Conservation (phyloP, 2,329 filamentous ascomycete species). For the Fusarium multiceps region DNA sequence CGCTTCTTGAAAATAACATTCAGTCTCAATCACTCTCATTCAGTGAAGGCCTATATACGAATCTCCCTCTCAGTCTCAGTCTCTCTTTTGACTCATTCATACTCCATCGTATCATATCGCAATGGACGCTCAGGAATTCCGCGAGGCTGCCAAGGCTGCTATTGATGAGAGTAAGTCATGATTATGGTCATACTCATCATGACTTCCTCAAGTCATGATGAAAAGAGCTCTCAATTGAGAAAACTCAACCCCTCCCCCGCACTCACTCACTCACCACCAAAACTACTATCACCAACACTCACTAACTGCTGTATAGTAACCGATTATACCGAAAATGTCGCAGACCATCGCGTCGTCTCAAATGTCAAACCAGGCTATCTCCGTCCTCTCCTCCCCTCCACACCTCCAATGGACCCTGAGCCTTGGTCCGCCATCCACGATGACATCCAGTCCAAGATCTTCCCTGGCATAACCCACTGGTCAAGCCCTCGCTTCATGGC, state of each 20-base stretch:
- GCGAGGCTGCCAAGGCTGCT: conserved; percentile 78
- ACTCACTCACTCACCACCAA: not conserved
- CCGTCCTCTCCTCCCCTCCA: conserved; percentile 77
- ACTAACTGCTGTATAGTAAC: conserved; percentile 67
- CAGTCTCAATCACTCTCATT: not conserved
- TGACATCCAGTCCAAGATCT: conserved; percentile 86
- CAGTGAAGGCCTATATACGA: not conserved
- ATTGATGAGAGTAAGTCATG: conserved; percentile 80
- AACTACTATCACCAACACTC: conserved; percentile 1
- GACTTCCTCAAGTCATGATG: conserved; percentile 48
- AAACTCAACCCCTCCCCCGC: conserved; percentile 7
- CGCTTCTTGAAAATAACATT: not conserved
- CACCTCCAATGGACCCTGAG: conserved; percentile 74
- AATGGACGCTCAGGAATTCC: conserved; percentile 86
- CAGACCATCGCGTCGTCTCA: conserved; percentile 77
- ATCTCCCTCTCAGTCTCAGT: not conserved
- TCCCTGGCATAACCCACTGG: conserved; percentile 95
- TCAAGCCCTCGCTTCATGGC: conserved; percentile 95
- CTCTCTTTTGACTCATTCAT: not conserved
- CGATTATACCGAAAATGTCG: conserved; percentile 82
- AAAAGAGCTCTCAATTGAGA: not conserved
- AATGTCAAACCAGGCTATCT: conserved; percentile 88
- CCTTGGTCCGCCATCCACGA: conserved; percentile 82
- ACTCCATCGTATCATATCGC: not conserved
- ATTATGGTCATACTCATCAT: not conserved